Conservation (phyloP, 345 rosid species). For the Acer saccharum region DNA sequence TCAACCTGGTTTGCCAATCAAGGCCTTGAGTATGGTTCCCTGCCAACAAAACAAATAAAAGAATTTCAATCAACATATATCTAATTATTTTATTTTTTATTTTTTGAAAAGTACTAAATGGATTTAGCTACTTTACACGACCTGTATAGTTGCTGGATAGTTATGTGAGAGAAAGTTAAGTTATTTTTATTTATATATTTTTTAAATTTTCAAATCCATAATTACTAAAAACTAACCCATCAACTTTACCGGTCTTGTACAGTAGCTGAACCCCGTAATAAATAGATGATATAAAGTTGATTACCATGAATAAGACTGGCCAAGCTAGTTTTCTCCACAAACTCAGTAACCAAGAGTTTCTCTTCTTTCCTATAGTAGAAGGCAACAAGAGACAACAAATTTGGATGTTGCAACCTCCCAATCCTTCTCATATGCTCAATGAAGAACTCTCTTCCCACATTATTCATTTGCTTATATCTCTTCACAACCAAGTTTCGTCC, state of each 20-base stretch:
- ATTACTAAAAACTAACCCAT: no score
- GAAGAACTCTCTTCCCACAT: constrained; percentile 66
- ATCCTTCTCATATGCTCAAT: constrained; percentile 67
- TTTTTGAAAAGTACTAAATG: no score
- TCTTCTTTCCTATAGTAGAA: constrained; percentile 77
- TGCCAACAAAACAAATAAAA: constrained; percentile 15
- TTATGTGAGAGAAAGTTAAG: no score
- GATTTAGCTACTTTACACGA: no score
- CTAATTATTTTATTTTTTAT: no score
- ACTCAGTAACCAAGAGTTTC: constrained; percentile 64
- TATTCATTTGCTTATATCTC: constrained; percentile 79
- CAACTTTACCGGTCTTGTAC: no score
- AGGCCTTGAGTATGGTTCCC: constrained; percentile 63
- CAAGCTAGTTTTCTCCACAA: constrained; percentile 57
- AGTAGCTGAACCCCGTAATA: no score
- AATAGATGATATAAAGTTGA: no score
- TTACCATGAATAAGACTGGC: constrained; percentile 72
- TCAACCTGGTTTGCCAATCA: constrained; percentile 63
- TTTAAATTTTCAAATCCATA: no score
- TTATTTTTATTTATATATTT: no score
- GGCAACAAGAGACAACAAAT: constrained; percentile 55
- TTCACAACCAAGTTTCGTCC: constrained; percentile 63
- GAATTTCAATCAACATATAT: not conserved
- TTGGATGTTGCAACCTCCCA: constrained; percentile 63
- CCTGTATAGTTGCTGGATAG: no score